Evolutionary conservation across 208 protist species (phyloP).

Genomic region (Leishmania lainsoni): DNA sequence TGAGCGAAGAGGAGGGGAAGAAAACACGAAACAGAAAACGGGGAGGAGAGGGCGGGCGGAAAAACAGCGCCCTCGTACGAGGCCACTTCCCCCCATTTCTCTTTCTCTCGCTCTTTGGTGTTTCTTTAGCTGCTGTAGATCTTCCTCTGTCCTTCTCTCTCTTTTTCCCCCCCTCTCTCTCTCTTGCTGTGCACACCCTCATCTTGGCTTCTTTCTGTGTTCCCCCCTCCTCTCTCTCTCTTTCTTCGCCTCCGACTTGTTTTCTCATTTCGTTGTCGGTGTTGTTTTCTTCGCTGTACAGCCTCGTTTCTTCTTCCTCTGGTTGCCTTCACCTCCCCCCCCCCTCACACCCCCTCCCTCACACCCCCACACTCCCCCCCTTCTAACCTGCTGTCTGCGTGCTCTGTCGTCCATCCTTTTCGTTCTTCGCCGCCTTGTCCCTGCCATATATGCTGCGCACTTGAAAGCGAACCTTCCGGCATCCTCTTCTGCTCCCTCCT

Average conservation of each 20-base stretch:
- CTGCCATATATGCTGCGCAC: too few species aligned
- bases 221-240: background rate
- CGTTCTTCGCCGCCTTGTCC: background rate
- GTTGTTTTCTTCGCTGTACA: background rate
- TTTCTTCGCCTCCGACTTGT: slow-evolving; percentile 1
- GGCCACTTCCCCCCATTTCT: background rate
- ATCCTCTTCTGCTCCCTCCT: background rate
- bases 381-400: background rate
- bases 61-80: background rate
- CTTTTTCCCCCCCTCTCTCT: background rate
- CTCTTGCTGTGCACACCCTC: background rate
- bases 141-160: background rate
- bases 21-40: background rate
- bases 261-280: background rate
- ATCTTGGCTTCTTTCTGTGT: background rate
- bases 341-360: background rate
- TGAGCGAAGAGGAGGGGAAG: background rate
- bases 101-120: background rate
- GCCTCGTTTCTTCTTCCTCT: background rate
- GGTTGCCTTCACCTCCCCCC: background rate
- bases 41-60: background rate
- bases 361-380: background rate
- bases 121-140: background rate
- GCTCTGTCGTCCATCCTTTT: background rate
- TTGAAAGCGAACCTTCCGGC: background rate